Evolutionary conservation across 2,329 filamentous ascomycete genomes (phyloP).

Genomic region (Verticillium nubilum): DNA sequence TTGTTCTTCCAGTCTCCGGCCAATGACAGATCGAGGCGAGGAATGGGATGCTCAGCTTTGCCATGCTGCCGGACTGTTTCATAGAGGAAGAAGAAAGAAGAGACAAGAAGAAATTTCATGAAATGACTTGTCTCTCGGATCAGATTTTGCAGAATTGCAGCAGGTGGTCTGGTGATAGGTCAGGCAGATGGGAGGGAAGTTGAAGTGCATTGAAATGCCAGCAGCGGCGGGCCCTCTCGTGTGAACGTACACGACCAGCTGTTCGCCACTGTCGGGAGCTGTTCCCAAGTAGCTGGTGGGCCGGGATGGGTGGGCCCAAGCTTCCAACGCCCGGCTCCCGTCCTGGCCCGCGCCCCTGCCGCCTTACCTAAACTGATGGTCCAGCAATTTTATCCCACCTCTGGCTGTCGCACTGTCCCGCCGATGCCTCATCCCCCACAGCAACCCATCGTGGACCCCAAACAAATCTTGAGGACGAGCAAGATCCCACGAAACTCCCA

Average conservation of each 20-base stretch:
- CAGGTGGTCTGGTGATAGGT: neutral
- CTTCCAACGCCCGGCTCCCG: neutral
- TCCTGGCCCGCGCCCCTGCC: neutral
- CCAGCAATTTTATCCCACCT: neutral
- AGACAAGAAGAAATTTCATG: neutral
- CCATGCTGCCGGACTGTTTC: neutral
- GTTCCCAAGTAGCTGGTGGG: neutral
- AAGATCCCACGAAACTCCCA: constrained; percentile 1
- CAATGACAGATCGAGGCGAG: neutral
- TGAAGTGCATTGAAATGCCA: too few relatives aligned
- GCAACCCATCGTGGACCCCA: neutral
- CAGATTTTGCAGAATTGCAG: neutral
- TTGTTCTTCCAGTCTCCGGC: constrained; percentile 6
- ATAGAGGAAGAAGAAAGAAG: neutral
- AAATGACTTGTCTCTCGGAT: neutral
- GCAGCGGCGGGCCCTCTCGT: too few relatives aligned
- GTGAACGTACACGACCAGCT: too few relatives aligned
- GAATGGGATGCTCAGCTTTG: neutral
- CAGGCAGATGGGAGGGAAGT: neutral
- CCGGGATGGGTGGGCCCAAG: neutral
- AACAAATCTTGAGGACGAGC: neutral
- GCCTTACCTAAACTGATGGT: neutral
- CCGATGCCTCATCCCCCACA: neutral
- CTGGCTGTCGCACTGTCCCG: neutral
- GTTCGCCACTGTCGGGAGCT: neutral